These are phyloP conservation scores for Trichomonas vaginalis DNA, from an alignment of 208 protist species.

Conservation along the genomic window DNA sequence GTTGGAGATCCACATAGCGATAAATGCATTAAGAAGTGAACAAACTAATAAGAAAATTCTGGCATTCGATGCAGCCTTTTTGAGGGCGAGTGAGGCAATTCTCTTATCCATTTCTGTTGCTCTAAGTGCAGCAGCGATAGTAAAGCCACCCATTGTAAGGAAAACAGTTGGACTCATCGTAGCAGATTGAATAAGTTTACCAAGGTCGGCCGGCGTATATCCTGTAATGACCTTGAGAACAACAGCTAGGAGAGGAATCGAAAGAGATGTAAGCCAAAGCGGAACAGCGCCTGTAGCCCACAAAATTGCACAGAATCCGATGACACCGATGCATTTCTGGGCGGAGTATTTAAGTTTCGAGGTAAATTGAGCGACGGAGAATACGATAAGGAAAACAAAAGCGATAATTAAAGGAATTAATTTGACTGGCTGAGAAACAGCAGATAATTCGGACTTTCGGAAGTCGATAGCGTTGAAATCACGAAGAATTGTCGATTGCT, in stretches of 20 bases:
- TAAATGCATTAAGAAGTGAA: background rate
- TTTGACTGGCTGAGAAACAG: background rate
- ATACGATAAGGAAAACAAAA: background rate
- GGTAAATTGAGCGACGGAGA: background rate
- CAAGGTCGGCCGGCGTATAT: background rate
- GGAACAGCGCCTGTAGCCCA: conserved; percentile 10
- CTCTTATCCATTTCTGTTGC: conserved; percentile 10
- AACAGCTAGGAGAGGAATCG: background rate
- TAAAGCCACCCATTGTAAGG: background rate
- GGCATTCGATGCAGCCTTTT: background rate
- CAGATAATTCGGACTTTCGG: background rate
- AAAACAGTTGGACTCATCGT: background rate
- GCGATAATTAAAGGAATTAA: background rate
- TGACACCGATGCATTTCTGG: background rate
- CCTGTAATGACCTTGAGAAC: background rate
- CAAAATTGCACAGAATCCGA: background rate
- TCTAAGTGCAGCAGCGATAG: background rate
- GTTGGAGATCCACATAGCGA: conserved; percentile 12
- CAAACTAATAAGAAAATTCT: background rate
- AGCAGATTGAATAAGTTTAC: background rate
- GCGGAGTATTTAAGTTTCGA: background rate
- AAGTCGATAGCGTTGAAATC: background rate
- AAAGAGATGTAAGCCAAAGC: background rate
- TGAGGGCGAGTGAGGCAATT: background rate
- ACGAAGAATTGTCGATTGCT: background rate